phyloP scores from a whole-genome alignment of 331 rosid species.

The Acacia concinna region DNA sequence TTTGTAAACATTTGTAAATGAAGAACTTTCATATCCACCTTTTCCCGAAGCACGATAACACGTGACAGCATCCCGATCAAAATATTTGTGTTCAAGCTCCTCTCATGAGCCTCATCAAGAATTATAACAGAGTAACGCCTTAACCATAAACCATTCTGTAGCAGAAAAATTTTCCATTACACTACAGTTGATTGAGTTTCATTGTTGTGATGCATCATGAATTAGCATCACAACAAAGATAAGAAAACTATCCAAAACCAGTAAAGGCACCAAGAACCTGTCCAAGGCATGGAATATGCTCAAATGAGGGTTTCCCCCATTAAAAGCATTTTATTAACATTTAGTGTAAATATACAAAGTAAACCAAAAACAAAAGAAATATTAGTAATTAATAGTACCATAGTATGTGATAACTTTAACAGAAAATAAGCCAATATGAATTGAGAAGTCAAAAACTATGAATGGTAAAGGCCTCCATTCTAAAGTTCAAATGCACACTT shows the following conservation, averaged over 20 bases:
- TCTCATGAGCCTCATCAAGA: conserved; percentile 96
- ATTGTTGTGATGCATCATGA: conserved; percentile 4
- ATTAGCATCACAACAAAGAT: background rate
- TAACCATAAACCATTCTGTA: conserved; percentile 78
- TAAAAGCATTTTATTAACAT: background rate
- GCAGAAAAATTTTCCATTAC: conserved; percentile 25
- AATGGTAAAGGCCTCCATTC: conserved; percentile 8
- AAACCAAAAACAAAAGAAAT: background rate
- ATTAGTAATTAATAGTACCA: background rate
- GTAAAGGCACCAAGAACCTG: background rate
- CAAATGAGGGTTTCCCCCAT: background rate
- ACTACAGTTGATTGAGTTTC: conserved; percentile 7
- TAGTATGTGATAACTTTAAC: background rate
- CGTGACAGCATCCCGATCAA: conserved; percentile 93
- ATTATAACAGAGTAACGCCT: conserved; percentile 77
- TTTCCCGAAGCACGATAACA: conserved; percentile 57
- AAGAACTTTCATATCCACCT: conserved; percentile 18
- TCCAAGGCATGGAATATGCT: background rate
- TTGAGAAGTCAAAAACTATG: background rate
- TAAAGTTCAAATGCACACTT: conserved; percentile 19
- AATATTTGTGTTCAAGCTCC: conserved; percentile 96
- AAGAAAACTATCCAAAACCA: background rate
- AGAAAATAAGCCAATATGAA: conserved; percentile 7
- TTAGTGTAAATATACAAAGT: background rate
- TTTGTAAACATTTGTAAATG: conserved; percentile 7